These are phyloP conservation scores for Aspergillus brunneoviolaceus DNA, from an alignment of 2,329 filamentous ascomycete genomes.

Conservation along the genomic window DNA sequence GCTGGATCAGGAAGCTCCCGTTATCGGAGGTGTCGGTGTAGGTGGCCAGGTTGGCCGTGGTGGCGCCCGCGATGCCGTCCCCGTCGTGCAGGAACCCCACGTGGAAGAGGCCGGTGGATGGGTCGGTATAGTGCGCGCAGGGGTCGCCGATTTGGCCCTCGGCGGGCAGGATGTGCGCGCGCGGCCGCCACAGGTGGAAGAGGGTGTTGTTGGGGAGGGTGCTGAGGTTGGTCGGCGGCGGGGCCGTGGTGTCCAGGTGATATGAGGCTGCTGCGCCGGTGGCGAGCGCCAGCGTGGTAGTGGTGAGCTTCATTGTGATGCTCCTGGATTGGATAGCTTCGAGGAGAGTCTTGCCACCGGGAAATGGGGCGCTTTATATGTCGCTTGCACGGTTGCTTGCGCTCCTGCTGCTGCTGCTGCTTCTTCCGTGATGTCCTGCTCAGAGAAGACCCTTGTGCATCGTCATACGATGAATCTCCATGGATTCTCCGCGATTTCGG, in stretches of 20 bases:
- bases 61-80: conserved; percentile 15
- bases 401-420: neutral
- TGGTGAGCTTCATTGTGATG: neutral
- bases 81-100: conserved; percentile 21
- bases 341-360: neutral
- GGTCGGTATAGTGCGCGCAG: conserved; percentile 20
- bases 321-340: neutral
- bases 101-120: conserved; percentile 20
- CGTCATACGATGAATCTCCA: neutral
- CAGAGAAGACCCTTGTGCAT: too few species aligned
- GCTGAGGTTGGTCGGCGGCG: conserved; percentile 17
- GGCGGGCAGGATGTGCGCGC: conserved; percentile 18
- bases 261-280: neutral
- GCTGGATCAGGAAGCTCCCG: conserved; percentile 13
- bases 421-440: too few species aligned
- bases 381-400: neutral
- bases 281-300: neutral
- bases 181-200: conserved; percentile 22
- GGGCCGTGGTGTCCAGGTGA: neutral
- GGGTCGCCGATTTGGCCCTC: conserved; percentile 21
- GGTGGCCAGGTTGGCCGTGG: conserved; percentile 18
- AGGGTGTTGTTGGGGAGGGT: conserved; percentile 16
- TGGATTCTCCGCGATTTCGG: neutral
- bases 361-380: neutral
- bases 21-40: conserved; percentile 17